Evolutionary conservation across 768 basidiomycete genomes (phyloP).

Genomic region (Fomitopsis serialis): DNA sequence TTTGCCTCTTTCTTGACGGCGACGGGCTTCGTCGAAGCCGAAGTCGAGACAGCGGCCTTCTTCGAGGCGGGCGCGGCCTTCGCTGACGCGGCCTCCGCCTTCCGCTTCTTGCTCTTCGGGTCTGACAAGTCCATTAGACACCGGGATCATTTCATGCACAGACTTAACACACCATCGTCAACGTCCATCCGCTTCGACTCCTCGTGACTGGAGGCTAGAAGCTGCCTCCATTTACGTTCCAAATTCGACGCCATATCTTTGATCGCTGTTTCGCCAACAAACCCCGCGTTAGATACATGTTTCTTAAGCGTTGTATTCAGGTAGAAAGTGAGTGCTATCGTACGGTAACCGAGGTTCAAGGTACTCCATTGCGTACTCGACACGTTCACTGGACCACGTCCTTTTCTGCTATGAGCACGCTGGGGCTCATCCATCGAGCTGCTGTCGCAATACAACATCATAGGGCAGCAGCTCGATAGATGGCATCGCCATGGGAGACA

Average conservation of each 20-base stretch:
- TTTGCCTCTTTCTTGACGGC: conserved; percentile 57
- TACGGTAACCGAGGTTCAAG: too few species aligned
- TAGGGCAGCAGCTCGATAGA: background rate
- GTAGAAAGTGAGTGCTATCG: too few species aligned
- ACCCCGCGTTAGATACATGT: conserved; percentile 1
- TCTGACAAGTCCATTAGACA: conserved; percentile 31
- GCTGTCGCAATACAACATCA: too few species aligned
- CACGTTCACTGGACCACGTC: too few species aligned
- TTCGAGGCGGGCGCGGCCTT: conserved; percentile 53
- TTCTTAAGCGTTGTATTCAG: background rate
- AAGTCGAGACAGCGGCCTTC: conserved; percentile 50
- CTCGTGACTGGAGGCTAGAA: conserved; percentile 41
- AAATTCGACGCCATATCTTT: conserved; percentile 91
- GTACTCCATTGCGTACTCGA: too few species aligned
- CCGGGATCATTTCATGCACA: conserved; percentile 27
- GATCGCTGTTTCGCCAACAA: conserved; percentile 49
- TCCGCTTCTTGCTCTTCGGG: conserved; percentile 68
- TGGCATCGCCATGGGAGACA: too few species aligned
- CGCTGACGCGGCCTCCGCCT: conserved; percentile 47
- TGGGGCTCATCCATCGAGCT: too few species aligned
- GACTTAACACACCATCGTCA: conserved; percentile 72
- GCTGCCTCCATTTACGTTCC: conserved; percentile 78
- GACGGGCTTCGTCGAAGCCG: conserved; percentile 25
- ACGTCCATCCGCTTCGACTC: conserved; percentile 30
- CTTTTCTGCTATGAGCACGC: too few species aligned